Conservation (phyloP, 23 red algal species). For the Gracilaria gracilis region DNA sequence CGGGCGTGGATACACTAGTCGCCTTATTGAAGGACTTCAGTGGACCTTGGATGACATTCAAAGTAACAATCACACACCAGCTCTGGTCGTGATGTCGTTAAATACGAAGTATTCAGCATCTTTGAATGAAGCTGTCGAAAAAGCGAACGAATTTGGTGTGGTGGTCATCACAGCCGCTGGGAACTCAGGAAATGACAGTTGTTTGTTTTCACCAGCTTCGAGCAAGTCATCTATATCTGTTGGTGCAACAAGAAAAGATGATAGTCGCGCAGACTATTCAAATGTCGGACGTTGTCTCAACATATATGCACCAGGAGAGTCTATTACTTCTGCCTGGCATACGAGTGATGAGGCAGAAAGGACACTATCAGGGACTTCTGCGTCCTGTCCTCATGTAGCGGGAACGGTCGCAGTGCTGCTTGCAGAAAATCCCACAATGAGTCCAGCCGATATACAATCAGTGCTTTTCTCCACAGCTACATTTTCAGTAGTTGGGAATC, state of each 20-base stretch:
- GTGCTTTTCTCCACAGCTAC: slow-evolving; percentile 54
- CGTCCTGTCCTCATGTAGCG: slow-evolving; percentile 63
- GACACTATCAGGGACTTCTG: slow-evolving; percentile 55
- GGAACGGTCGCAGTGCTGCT: slow-evolving; percentile 65
- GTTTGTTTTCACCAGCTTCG: slow-evolving; percentile 66
- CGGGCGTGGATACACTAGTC: slow-evolving; percentile 37
- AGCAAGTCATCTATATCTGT: slow-evolving; percentile 49
- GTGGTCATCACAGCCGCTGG: slow-evolving; percentile 65
- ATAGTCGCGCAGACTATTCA: slow-evolving; percentile 45
- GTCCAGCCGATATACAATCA: slow-evolving; percentile 36
- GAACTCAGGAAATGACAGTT: slow-evolving; percentile 54
- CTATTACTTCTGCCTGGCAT: slow-evolving; percentile 63
- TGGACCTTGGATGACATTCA: slow-evolving; percentile 49
- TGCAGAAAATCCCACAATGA: slow-evolving; percentile 64
- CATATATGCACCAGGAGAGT: slow-evolving; percentile 71
- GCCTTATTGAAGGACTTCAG: slow-evolving; percentile 43
- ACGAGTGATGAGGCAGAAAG: slow-evolving; percentile 47
- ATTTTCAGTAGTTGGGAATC: slow-evolving; percentile 20
- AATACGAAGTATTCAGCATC: slow-evolving; percentile 30
- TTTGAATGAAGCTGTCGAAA: slow-evolving; percentile 54
- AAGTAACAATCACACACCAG: slow-evolving; percentile 38
- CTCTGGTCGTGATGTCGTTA: slow-evolving; percentile 58
- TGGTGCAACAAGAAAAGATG: slow-evolving; percentile 43
- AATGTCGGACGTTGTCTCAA: slow-evolving; percentile 65
- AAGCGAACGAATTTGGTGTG: not conserved